phyloP scores from a whole-genome alignment of 208 protist genomes.

The Leishmania arabica region DNA sequence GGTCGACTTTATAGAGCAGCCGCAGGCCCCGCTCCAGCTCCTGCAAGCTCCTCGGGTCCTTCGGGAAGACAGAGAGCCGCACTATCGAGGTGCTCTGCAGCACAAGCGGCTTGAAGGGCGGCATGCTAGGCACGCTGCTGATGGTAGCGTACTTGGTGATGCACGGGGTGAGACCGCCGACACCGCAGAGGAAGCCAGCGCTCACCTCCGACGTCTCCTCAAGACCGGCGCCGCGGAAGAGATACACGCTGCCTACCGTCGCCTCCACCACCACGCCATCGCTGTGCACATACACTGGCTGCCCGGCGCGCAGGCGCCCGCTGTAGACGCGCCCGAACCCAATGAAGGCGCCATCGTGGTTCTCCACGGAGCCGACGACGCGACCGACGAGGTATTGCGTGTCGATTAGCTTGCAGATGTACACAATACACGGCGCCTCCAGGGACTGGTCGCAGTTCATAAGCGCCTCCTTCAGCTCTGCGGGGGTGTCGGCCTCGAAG shows the following conservation, averaged over 20 bases:
- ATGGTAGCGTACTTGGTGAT: constrained; percentile 97
- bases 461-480: constrained; percentile 45
- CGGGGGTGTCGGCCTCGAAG: constrained; percentile 44
- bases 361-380: constrained; percentile 43
- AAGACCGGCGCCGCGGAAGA: constrained; percentile 95
- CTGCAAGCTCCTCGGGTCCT: constrained; percentile 76
- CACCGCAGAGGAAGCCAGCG: constrained; percentile 91
- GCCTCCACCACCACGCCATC: constrained; percentile 51
- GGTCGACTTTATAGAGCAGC: constrained; percentile 96
- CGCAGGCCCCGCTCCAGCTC: constrained; percentile 85
- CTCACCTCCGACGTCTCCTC: constrained; percentile 82
- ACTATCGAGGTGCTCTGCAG: constrained; percentile 95
- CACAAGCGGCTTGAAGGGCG: constrained; percentile 85
- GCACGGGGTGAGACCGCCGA: constrained; percentile 91
- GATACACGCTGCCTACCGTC: constrained; percentile 69
- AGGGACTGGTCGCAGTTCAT: constrained; percentile 57
- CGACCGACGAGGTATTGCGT: constrained; percentile 84
- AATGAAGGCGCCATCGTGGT: constrained; percentile 90
- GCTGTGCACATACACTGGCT: constrained; percentile 89
- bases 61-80: constrained; percentile 95
- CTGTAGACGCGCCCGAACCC: constrained; percentile 97
- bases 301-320: constrained; percentile 92
- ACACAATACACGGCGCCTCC: constrained; percentile 80
- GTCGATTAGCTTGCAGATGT: constrained; percentile 88
- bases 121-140: constrained; percentile 57